Evolutionary conservation across 1,139 yeast genomes (phyloP).

Genomic region (Yamadazyma triangularis): DNA sequence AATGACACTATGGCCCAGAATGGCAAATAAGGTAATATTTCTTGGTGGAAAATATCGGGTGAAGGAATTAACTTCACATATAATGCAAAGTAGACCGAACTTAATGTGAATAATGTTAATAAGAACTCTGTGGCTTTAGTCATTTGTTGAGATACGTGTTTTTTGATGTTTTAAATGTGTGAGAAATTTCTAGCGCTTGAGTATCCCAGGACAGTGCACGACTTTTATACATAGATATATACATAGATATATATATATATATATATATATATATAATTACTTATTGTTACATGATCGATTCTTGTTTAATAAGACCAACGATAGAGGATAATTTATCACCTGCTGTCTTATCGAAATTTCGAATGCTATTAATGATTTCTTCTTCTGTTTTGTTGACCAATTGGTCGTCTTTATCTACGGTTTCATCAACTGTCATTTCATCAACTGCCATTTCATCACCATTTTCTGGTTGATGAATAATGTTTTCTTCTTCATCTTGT

Average conservation of each 20-base stretch:
- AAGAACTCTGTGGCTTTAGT: constrained; percentile 67
- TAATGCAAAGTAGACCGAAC: constrained; percentile 54
- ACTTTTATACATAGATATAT: no score
- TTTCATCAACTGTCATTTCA: constrained; percentile 9
- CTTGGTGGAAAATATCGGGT: constrained; percentile 43
- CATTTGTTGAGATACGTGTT: constrained; percentile 29
- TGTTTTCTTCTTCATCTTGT: constrained; percentile 17
- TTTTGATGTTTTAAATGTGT: no score
- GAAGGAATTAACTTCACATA: constrained; percentile 53
- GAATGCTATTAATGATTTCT: constrained; percentile 25
- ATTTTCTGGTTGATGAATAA: neutral
- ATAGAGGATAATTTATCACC: constrained; percentile 36
- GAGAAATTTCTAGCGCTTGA: no score
- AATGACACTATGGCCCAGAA: constrained; percentile 69
- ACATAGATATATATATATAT: no score
- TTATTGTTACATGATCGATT: constrained; percentile 16
- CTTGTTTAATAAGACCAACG: constrained; percentile 48
- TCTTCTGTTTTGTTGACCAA: constrained; percentile 9
- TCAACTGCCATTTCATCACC: constrained; percentile 11
- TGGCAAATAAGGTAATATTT: constrained; percentile 63
- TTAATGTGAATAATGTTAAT: constrained; percentile 40
- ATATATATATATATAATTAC: no score
- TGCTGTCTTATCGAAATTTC: constrained; percentile 28
- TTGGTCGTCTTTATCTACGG: constrained; percentile 6
- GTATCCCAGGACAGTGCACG: no score